A percentile compares a stretch with the other conserved stretches of the same genome.
Evolutionary conservation across 352 stramenopile genomes (phyloP).

Genomic region (Phytophthora vignae): DNA sequence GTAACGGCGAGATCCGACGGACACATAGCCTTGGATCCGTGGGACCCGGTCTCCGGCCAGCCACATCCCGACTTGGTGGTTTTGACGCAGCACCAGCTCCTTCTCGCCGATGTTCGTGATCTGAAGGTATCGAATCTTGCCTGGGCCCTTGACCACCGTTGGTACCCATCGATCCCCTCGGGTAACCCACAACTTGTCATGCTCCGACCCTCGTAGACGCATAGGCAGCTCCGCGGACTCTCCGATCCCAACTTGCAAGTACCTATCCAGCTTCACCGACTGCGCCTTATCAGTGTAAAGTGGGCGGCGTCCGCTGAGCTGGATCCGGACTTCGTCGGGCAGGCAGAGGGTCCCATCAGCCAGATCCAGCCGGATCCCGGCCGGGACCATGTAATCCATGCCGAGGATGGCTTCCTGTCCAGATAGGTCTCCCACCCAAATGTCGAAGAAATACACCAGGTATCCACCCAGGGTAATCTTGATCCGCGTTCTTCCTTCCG

Average conservation of each 20-base stretch:
- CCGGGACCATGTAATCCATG: slow-evolving; percentile 20
- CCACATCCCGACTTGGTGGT: slow-evolving; percentile 12
- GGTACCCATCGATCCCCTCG: slow-evolving; percentile 11
- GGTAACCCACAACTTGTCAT: slow-evolving; percentile 15
- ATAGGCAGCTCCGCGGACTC: not conserved
- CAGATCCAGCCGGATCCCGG: slow-evolving; percentile 19
- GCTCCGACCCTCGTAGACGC: not conserved
- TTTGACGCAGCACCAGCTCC: not conserved
- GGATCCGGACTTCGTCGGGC: slow-evolving; percentile 16
- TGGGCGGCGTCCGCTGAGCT: slow-evolving; percentile 1
- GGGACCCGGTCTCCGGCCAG: slow-evolving; percentile 8
- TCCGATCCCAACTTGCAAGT: not conserved
- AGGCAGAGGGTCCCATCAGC: not conserved
- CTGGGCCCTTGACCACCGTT: not conserved
- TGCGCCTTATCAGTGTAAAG: slow-evolving; percentile 4
- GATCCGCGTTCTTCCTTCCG: too few relatives aligned
- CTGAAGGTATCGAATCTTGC: not conserved
- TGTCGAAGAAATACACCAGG: too few relatives aligned
- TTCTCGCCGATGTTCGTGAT: slow-evolving; percentile 12
- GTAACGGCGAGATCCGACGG: not conserved
- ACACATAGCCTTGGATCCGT: slow-evolving; percentile 9
- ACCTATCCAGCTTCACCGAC: not conserved
- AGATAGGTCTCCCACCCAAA: not conserved
- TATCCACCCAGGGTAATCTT: too few relatives aligned
- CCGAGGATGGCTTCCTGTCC: not conserved